Evolutionary conservation across 345 rosid genomes (phyloP).

Genomic region (Eucalyptus polybractea): DNA sequence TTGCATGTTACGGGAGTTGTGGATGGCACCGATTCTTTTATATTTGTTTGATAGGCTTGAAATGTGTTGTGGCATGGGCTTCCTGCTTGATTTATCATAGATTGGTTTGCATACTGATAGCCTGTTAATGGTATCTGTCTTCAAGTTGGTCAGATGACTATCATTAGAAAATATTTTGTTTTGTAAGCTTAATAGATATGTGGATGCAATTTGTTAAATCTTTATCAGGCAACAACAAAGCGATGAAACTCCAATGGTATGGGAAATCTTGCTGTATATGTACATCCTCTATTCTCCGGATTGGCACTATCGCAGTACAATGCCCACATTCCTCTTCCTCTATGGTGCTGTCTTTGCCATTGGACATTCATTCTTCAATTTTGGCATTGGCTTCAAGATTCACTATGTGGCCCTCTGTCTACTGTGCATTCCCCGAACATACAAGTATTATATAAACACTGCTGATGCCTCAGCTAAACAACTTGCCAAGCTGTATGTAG

Average conservation of each 20-base stretch:
- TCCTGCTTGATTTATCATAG: not conserved
- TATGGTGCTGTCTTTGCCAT: slow-evolving; percentile 77
- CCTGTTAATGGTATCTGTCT: not conserved
- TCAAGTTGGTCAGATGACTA: not conserved
- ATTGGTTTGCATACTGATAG: not conserved
- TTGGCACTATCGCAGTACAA: slow-evolving; percentile 92
- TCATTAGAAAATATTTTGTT: not conserved
- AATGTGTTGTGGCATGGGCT: not conserved
- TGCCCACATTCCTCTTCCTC: slow-evolving; percentile 91
- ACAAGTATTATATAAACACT: slow-evolving; percentile 92
- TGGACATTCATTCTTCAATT: slow-evolving; percentile 53
- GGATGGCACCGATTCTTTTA: not conserved
- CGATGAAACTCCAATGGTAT: slow-evolving; percentile 98
- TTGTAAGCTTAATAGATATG: not conserved
- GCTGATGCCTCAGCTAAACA: slow-evolving; percentile 49
- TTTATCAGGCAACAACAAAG: slow-evolving; percentile 81
- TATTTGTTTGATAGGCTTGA: not conserved
- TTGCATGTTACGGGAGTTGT: not conserved
- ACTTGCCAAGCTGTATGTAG: slow-evolving; percentile 64
- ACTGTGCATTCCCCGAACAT: slow-evolving; percentile 83
- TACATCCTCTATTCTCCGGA: slow-evolving; percentile 96
- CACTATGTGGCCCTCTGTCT: slow-evolving; percentile 71
- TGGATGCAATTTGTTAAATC: not conserved
- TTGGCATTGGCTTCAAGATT: slow-evolving; percentile 78
- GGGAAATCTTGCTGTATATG: slow-evolving; percentile 95